Base-by-base conservation (phyloP, 139 green algal genomes). In the Pleodorina starrii region DNA sequence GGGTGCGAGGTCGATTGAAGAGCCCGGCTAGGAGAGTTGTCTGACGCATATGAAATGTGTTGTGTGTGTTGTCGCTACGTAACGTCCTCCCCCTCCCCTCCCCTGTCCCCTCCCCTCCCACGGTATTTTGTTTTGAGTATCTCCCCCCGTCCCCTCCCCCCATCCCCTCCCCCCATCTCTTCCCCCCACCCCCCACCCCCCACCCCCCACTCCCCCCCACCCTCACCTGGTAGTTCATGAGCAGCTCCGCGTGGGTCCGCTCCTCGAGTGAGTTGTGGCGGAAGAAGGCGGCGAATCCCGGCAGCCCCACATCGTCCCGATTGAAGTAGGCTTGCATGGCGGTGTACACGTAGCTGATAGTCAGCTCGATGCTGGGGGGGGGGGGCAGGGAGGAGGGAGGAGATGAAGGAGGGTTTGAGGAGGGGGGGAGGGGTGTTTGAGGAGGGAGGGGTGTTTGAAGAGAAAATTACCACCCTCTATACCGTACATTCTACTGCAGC, bases 251-350 rank as follows among this genome's bases (percentile, higher is more conserved):
- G 90, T 99, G 97, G 17, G 44, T 54, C 29, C 97, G 89, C 93
- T 99, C 97, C 76, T 98, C 96, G 10, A 93, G 44, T 59, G 74
- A 92, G 27, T 92, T 86, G 44, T 93, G 27, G 36, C 73, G 77
- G 72, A 93, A 94, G 80, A 87, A 91, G 63, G 75, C 85, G 0
- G 97, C 97, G 32, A 99, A 93, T 27, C 97, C 97, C n/a, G 95
- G 94, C 71, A 99, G 95, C 25, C 85, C 97, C 44, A 99, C 97
- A 88, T 99, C 98, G 92, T 99, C 97, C 4, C 97, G 92, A 5
- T 90, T 89, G 87, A 99, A 99, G 94, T 96, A 99, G 35, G 91
- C 84, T 50, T 93, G 97, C 74, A 99, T 92, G 11, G 95, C 82
- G 57, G 97, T 95, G 89, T 99, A 99, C 25, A 98, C 92, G 86